phyloP scores from a whole-genome alignment of 257 asterid species.

The Ballota nigra region DNA sequence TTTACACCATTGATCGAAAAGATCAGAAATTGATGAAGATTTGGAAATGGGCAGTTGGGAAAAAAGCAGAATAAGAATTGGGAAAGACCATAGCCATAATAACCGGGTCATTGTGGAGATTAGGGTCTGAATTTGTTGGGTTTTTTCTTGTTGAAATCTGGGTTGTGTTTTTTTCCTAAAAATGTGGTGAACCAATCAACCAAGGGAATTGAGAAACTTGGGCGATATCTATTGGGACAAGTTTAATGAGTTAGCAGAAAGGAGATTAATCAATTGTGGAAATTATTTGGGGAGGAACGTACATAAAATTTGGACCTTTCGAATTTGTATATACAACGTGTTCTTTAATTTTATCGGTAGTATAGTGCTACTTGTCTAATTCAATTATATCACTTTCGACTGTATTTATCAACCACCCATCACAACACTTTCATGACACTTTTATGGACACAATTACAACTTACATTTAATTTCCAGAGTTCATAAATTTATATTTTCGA shows the following conservation, averaged over 20 bases:
- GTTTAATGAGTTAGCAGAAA: slow-evolving; percentile 13
- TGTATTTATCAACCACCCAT: too few species aligned
- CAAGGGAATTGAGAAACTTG: slow-evolving; percentile 30
- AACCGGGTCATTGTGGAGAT: slow-evolving; percentile 39
- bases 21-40: slow-evolving; percentile 53
- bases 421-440: too few species aligned
- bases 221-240: slow-evolving; percentile 24
- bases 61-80: slow-evolving; percentile 36
- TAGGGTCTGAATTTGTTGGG: slow-evolving; percentile 1
- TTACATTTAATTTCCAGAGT: too few species aligned
- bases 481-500: too few species aligned
- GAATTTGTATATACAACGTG: neutral
- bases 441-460: too few species aligned
- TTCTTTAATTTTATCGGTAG: neutral
- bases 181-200: slow-evolving; percentile 25
- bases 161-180: slow-evolving; percentile 21
- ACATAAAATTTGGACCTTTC: neutral
- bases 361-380: too few species aligned
- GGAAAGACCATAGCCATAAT: slow-evolving; percentile 26
- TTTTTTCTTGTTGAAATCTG: neutral
- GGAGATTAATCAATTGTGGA: neutral
- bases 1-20: slow-evolving; percentile 71
- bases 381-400: too few species aligned
- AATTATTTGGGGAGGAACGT: neutral
- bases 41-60: slow-evolving; percentile 31